phyloP scores from a whole-genome alignment of 169 alveolate species.

The Plasmodium berghei region DNA sequence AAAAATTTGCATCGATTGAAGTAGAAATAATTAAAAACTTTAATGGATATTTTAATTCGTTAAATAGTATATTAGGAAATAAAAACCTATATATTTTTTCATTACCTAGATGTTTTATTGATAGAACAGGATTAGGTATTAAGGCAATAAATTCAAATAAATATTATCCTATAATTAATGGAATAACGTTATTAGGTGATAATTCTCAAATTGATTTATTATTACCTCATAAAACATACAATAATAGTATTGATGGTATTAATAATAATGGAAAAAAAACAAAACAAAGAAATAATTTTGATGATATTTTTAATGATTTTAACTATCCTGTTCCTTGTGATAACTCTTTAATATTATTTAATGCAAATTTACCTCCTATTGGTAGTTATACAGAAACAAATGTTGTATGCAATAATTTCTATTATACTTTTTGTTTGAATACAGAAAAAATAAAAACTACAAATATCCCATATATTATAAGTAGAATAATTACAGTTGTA shows the following conservation, averaged over 20 bases:
- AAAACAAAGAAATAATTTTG: background rate
- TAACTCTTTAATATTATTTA: constrained; percentile 67
- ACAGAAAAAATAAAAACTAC: constrained; percentile 85
- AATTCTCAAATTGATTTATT: constrained; percentile 72
- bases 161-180: constrained; percentile 83
- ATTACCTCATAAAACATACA: constrained; percentile 57
- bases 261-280: constrained; percentile 13
- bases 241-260: background rate
- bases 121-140: constrained; percentile 89
- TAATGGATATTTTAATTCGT: constrained; percentile 72
- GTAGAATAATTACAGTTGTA: constrained; percentile 87
- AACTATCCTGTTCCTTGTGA: constrained; percentile 55
- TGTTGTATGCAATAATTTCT: constrained; percentile 81
- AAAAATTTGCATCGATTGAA: constrained; percentile 70
- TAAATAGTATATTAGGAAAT: constrained; percentile 75
- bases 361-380: constrained; percentile 84
- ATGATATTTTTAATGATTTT: constrained; percentile 56
- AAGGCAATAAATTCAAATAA: constrained; percentile 81
- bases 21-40: constrained; percentile 70
- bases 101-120: constrained; percentile 89
- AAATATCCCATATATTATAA: constrained; percentile 84
- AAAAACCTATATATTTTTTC: constrained; percentile 80
- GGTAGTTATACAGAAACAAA: constrained; percentile 86
- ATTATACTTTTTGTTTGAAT: constrained; percentile 85
- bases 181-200: constrained; percentile 80